These are phyloP conservation scores for Ballota nigra DNA, from an alignment of 257 asterid species.

Conservation along the genomic window DNA sequence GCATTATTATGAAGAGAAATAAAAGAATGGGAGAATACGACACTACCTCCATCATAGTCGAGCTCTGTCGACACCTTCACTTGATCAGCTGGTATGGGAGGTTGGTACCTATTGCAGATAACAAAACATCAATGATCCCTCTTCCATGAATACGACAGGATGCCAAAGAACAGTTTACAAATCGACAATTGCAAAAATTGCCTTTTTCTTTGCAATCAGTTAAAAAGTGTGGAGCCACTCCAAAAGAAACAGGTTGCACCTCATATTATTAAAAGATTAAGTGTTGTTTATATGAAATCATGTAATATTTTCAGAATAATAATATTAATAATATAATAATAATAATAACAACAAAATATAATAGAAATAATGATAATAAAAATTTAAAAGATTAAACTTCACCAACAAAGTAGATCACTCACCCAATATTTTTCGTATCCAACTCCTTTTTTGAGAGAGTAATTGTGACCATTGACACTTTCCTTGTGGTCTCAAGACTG, in stretches of 20 bases:
- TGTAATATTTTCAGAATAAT: not conserved
- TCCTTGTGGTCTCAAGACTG: conserved; percentile 88
- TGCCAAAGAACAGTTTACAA: not conserved
- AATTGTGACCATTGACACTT: conserved; percentile 84
- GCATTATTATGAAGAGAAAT: not conserved
- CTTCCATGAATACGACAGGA: not conserved
- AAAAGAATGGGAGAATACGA: conserved; percentile 1
- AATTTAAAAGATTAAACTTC: not conserved
- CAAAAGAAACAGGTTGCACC: not conserved
- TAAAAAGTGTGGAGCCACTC: not conserved
- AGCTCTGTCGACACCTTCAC: conserved; percentile 65
- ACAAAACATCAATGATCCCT: conserved; percentile 13
- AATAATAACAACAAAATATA: not conserved
- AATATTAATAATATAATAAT: too few relatives aligned
- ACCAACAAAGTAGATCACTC: conserved; percentile 29
- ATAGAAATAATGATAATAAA: not conserved
- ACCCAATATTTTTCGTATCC: conserved; percentile 71
- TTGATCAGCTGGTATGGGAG: conserved; percentile 86
- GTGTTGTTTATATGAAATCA: not conserved
- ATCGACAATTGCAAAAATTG: not conserved
- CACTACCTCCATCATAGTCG: conserved; percentile 77
- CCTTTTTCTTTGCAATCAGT: not conserved
- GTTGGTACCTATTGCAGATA: conserved; percentile 62
- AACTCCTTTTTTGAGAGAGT: conserved; percentile 75
- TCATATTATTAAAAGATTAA: not conserved